These are phyloP conservation scores for Stereocaulon alpinum DNA, from an alignment of 495 filamentous ascomycete species.

Conservation along the genomic window DNA sequence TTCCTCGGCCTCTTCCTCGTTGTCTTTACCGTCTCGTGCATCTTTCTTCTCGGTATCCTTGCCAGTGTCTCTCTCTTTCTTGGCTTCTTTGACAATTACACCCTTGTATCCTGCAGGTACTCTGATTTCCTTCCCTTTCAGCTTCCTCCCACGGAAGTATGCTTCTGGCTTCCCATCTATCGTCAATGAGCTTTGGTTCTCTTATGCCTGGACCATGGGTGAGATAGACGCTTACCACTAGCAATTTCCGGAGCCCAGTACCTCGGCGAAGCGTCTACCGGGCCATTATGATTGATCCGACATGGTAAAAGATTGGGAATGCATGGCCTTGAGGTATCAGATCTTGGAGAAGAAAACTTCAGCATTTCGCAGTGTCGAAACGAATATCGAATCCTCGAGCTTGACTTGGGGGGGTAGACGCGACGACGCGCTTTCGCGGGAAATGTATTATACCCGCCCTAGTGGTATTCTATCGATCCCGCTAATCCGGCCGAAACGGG, in stretches of 20 bases:
- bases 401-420: background rate
- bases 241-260: conserved; percentile 57
- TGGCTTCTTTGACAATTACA: conserved; percentile 35
- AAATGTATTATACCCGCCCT: background rate
- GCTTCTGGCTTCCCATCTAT: conserved; percentile 43
- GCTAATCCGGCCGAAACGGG: background rate
- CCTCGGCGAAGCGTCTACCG: conserved; percentile 50
- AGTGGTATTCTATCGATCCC: background rate
- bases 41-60: conserved; percentile 12
- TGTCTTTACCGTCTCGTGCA: conserved; percentile 29
- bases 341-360: background rate
- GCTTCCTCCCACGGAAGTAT: conserved; percentile 76
- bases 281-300: conserved; percentile 67
- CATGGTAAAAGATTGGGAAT: conserved; percentile 80
- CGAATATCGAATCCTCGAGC: background rate
- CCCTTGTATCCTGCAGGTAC: conserved; percentile 72
- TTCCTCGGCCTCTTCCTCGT: conserved; percentile 41
- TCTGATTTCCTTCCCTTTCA: conserved; percentile 55
- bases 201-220: background rate
- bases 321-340: conserved; percentile 27
- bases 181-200: background rate
- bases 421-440: background rate
- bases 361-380: conserved; percentile 1
- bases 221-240: conserved; percentile 29
- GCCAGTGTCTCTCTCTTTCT: conserved; percentile 29